Percentiles rank a stretch among this genome's conserved stretches.
These are phyloP conservation scores for Pythium periplocum DNA, from an alignment of 352 stramenopile species.

Conservation along the genomic window DNA sequence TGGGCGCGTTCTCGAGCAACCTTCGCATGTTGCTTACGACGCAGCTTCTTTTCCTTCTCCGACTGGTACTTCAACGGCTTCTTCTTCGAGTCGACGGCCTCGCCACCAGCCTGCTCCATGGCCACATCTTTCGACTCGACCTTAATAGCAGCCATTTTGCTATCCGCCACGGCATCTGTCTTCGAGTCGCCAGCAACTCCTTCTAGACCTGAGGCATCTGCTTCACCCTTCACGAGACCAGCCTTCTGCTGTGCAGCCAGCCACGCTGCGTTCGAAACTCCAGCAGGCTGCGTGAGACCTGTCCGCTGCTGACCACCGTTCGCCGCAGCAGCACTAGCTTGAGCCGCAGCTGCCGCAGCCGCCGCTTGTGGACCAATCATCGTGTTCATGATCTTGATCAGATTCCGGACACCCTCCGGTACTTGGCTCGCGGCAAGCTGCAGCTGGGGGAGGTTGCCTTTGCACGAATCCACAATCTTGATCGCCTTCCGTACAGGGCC, in stretches of 20 bases:
- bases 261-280: slow-evolving; percentile 14
- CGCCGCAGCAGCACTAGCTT: slow-evolving; percentile 7
- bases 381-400: slow-evolving; percentile 90
- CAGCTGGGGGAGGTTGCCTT: slow-evolving; percentile 64
- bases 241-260: slow-evolving; percentile 19
- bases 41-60: slow-evolving; percentile 85
- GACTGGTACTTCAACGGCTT: slow-evolving; percentile 73
- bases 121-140: slow-evolving; percentile 11
- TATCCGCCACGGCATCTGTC: background rate
- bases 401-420: slow-evolving; percentile 61
- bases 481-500: slow-evolving; percentile 83
- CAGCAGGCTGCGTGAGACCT: slow-evolving; percentile 1
- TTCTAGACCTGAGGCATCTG: slow-evolving; percentile 1
- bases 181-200: background rate
- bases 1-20: slow-evolving; percentile 70
- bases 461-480: slow-evolving; percentile 83
- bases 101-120: background rate
- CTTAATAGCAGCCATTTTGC: slow-evolving; percentile 6
- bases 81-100: slow-evolving; percentile 41
- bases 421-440: slow-evolving; percentile 65
- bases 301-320: slow-evolving; percentile 8
- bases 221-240: background rate
- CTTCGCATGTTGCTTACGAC: slow-evolving; percentile 77
- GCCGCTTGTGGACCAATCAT: slow-evolving; percentile 22
- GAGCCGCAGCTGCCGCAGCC: slow-evolving; percentile 3